Conservation (phyloP, 2,329 filamentous ascomycete genomes). For the Cladosporium austrohemisphaericum region DNA sequence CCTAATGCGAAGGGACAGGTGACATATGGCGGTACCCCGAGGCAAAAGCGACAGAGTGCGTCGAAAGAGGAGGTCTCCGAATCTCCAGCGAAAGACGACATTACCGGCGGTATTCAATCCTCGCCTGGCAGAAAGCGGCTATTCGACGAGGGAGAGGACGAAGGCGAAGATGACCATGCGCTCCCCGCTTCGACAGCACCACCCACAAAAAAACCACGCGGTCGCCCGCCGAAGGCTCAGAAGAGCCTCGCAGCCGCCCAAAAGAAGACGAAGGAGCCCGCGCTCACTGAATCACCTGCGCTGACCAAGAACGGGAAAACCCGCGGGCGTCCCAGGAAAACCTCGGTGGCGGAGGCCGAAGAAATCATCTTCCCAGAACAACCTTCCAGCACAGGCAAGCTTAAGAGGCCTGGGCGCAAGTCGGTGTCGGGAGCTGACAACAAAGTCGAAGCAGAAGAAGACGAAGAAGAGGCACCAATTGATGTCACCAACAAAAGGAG, state of each 20-base stretch:
- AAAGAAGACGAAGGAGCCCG: too few relatives aligned
- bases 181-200: not conserved
- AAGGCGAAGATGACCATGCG: not conserved
- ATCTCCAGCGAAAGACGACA: not conserved
- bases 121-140: not conserved
- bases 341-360: not conserved
- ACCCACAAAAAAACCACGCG: not conserved
- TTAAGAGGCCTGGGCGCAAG: not conserved
- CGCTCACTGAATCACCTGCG: too few relatives aligned
- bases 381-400: constrained; percentile 5
- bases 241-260: not conserved
- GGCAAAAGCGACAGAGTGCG: not conserved
- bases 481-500: not conserved
- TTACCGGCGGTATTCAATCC: not conserved
- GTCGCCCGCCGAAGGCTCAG: not conserved
- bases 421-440: not conserved
- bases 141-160: not conserved
- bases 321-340: not conserved
- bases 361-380: not conserved
- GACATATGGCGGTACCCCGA: constrained; percentile 4
- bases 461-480: not conserved
- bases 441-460: not conserved
- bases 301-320: not conserved
- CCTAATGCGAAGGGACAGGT: not conserved
- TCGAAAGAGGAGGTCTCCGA: not conserved